Conservation (phyloP, 148 eudicot species). For the Hydrangea macrophylla region DNA sequence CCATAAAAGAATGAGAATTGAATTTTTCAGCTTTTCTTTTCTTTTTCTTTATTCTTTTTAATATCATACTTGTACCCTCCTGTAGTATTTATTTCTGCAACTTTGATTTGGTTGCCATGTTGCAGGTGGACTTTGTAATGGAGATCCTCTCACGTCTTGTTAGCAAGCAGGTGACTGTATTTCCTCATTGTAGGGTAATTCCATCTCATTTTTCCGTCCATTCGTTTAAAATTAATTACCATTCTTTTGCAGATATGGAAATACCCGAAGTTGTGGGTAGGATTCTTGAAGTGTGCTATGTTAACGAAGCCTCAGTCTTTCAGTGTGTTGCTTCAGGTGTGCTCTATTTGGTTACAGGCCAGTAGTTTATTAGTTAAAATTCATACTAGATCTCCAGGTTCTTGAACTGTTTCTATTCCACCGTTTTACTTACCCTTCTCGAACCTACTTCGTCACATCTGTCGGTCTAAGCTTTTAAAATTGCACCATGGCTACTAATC, state of each 20-base stretch:
- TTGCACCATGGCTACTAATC: not conserved
- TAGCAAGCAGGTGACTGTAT: conserved; percentile 80
- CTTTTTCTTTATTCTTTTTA: too few species aligned
- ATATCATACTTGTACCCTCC: not conserved
- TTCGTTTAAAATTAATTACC: conserved; percentile 10
- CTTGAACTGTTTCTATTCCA: conserved; percentile 1
- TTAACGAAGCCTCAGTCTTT: conserved; percentile 91
- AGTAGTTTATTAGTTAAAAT: not conserved
- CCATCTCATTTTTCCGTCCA: not conserved
- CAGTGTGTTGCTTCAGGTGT: conserved; percentile 87
- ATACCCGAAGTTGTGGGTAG: conserved; percentile 94
- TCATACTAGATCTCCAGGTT: not conserved
- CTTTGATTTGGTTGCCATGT: conserved; percentile 12
- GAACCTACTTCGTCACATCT: too few species aligned
- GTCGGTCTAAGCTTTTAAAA: too few species aligned
- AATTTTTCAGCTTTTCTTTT: too few species aligned
- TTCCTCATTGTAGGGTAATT: not conserved
- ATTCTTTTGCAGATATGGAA: conserved; percentile 80
- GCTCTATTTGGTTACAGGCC: conserved; percentile 7
- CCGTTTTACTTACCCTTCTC: not conserved
- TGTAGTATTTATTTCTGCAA: not conserved
- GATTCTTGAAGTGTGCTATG: conserved; percentile 89
- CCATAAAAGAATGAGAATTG: not conserved
- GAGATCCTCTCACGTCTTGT: conserved; percentile 94
- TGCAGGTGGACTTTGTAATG: conserved; percentile 92